A percentile compares a stretch with the other conserved stretches of the same genome.
Evolutionary conservation across 2,329 filamentous ascomycete genomes (phyloP).

Genomic region (Penicillium italicum): DNA sequence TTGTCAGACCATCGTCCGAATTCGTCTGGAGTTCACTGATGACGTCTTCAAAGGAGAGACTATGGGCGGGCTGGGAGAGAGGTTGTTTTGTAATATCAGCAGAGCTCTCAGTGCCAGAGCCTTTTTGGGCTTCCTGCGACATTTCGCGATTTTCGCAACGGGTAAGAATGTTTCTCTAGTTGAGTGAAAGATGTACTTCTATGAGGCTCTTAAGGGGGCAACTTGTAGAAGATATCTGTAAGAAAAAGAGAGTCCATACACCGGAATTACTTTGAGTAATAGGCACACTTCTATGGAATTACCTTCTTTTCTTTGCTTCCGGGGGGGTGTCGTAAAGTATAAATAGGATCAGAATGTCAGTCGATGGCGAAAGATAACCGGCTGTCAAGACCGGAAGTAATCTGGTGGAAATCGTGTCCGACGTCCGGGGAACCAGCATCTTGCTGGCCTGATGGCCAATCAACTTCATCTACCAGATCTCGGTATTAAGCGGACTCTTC

Average conservation of each 20-base stretch:
- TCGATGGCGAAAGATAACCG: constrained; percentile 16
- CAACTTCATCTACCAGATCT: constrained; percentile 3
- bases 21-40: constrained; percentile 55
- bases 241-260: constrained; percentile 35
- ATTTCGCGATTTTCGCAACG: constrained; percentile 12
- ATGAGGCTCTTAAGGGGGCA: constrained; percentile 27
- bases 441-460: constrained; percentile 10
- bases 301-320: background rate
- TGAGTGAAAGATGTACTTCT: constrained; percentile 11
- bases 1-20: constrained; percentile 55
- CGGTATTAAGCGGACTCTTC: constrained; percentile 10
- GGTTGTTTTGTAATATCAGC: constrained; percentile 44
- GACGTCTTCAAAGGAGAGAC: constrained; percentile 53
- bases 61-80: constrained; percentile 61
- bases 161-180: constrained; percentile 2
- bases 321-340: constrained; percentile 10
- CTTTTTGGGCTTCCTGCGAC: constrained; percentile 21
- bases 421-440: constrained; percentile 15
- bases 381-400: constrained; percentile 2
- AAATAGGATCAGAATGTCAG: constrained; percentile 12
- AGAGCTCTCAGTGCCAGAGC: constrained; percentile 4
- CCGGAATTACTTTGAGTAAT: constrained; percentile 7
- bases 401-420: background rate
- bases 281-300: constrained; percentile 5
- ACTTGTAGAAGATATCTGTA: constrained; percentile 33